phyloP scores from a whole-genome alignment of 306 rosid species.

The Dicorynia guianensis region DNA sequence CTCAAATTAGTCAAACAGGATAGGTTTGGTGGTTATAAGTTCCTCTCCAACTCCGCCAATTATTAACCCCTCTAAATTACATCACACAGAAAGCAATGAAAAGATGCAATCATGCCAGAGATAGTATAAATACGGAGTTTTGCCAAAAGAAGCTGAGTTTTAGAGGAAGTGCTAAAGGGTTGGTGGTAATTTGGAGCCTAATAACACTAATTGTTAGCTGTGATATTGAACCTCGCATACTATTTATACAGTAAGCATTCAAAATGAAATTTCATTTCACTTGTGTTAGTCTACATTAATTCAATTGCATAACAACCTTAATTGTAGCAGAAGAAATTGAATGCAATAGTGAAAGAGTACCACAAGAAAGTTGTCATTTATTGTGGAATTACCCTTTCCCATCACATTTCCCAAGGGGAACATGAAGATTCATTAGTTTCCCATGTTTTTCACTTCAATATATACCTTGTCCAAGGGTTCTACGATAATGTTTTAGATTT shows the following conservation, averaged over 20 bases:
- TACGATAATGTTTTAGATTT: constrained; percentile 33
- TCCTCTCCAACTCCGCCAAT: constrained; percentile 17
- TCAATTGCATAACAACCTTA: constrained; percentile 12
- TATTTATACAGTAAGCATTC: no score
- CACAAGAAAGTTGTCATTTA: constrained; percentile 21
- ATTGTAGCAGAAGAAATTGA: constrained; percentile 10
- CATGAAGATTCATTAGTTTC: constrained; percentile 28
- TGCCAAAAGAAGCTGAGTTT: no score
- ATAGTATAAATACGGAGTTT: no score
- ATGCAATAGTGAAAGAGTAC: constrained; percentile 19
- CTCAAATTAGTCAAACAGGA: constrained; percentile 23
- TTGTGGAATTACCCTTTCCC: constrained; percentile 35
- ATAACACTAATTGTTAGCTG: no score
- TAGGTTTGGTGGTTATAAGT: constrained; percentile 33
- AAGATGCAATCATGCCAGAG: no score
- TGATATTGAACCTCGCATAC: no score
- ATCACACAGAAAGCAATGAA: constrained; percentile 20
- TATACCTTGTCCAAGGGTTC: constrained; percentile 41
- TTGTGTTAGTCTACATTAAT: neutral
- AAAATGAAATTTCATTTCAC: neutral
- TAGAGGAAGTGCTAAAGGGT: no score
- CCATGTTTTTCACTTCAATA: constrained; percentile 24
- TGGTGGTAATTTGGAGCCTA: no score
- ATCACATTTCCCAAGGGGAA: constrained; percentile 47
- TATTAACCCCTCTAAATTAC: neutral